Conservation (phyloP, 768 basidiomycete species). For the Pleurotus tuber-regium region DNA sequence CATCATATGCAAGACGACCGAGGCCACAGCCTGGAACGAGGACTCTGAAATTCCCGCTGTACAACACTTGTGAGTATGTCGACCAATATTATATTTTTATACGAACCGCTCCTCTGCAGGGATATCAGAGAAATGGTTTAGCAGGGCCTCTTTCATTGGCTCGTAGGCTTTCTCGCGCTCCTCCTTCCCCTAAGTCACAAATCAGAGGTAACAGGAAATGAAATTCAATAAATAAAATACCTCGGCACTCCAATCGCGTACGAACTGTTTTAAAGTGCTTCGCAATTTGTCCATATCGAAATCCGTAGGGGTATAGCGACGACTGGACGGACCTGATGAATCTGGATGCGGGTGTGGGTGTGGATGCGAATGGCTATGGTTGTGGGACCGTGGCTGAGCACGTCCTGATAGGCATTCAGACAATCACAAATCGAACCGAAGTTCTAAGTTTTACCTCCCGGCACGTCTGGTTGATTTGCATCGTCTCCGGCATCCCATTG, state of each 20-base stretch:
- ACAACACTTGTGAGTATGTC: conserved; percentile 8
- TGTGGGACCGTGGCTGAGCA: conserved; percentile 20
- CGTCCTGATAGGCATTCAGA: conserved; percentile 15
- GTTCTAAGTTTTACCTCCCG: background rate
- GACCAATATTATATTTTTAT: conserved; percentile 1
- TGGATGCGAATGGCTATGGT: conserved; percentile 26
- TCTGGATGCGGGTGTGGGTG: conserved; percentile 35
- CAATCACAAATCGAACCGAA: conserved; percentile 1
- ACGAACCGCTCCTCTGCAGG: conserved; percentile 52
- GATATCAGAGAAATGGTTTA: conserved; percentile 58
- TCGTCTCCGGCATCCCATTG: conserved; percentile 24
- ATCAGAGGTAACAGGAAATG: background rate
- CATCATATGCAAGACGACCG: conserved; percentile 84
- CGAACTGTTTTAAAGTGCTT: conserved; percentile 90
- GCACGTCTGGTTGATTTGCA: conserved; percentile 1
- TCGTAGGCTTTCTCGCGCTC: conserved; percentile 81
- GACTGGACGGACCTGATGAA: conserved; percentile 18
- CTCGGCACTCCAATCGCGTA: conserved; percentile 89
- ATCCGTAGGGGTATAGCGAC: conserved; percentile 51
- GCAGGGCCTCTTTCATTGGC: conserved; percentile 77
- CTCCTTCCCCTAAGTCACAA: conserved; percentile 50
- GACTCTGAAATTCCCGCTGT: conserved; percentile 61
- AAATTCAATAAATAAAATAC: conserved; percentile 32
- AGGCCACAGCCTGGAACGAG: conserved; percentile 91
- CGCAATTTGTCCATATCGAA: conserved; percentile 88